Evolutionary conservation across 1,284 basidiomycete genomes (phyloP), one percentile per base, ranked within the genome.

Genomic region (Phaffia rhodozyma): DNA sequence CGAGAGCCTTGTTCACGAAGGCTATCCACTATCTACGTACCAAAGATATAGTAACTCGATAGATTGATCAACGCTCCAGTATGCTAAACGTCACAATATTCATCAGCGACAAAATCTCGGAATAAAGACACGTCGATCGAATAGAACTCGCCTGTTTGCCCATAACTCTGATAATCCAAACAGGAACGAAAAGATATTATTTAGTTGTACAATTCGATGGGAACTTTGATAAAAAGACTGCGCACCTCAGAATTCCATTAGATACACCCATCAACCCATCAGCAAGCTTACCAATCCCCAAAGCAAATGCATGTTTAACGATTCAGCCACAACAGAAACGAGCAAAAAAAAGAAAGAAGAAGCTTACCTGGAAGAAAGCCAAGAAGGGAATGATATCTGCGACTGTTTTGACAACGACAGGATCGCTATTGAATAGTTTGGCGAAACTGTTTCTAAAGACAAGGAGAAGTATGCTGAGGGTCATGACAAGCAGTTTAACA

Each of bases 381-480:
- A 80, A 78, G 58, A 76, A 75, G 0, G 90, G 87, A 52, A 93
- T 75, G 63, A 91, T 85, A 0, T 79, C 74, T 4, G 87, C 83
- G 27, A 90, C 87, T 20, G 88, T 76, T 4, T 68, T 54, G 16
- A 76, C 74, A 54, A 77, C 76, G 82, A 85, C 79, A 7, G 83
- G 80, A 75, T 94, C 91, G 62, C 84, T 78, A 70, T 91, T 94
- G 79, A 94, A 96, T 29, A 93, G 74, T 71, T 85, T 84, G 3
- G 81, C 90, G 87, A 89, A 91, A 4, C 78, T 77, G 47, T 83
- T 74, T 6, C 87, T 80, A 79, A 90, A 89, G 18, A 81, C 72
- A 68, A 91, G 70, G 73, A 89, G 87, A 73, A 89, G 77, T 0
- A 79, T 71, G 67, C 87, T 89, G 69, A 72, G 50, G 68, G n/a